Percentiles rank a stretch among this genome's conserved stretches.
phyloP scores from a whole-genome alignment of 2,329 filamentous ascomycete species.

The Dothistroma septosporum region DNA sequence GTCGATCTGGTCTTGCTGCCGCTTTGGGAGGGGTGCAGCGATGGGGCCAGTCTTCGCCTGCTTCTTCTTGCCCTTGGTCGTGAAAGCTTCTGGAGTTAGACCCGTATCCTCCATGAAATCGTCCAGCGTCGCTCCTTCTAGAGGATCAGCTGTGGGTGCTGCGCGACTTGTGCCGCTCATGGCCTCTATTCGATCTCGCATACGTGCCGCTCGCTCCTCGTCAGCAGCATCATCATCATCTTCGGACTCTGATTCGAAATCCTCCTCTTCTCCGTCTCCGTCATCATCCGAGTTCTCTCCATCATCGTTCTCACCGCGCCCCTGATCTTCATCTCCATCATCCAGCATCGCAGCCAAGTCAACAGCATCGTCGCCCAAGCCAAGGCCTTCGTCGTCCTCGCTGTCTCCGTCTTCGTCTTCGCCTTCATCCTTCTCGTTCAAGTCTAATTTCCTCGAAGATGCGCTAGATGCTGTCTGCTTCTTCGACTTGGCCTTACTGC shows the following conservation, averaged over 20 bases:
- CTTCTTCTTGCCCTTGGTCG: constrained; percentile 47
- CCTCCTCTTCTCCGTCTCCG: constrained; percentile 50
- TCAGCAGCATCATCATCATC: constrained; percentile 39
- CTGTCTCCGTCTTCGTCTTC: constrained; percentile 42
- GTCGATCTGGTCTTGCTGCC: constrained; percentile 81
- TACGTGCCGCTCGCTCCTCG: constrained; percentile 65
- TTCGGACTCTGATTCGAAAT: constrained; percentile 51
- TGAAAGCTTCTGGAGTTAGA: constrained; percentile 63
- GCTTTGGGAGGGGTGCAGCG: constrained; percentile 74
- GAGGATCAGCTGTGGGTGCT: constrained; percentile 27
- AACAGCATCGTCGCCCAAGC: constrained; percentile 58
- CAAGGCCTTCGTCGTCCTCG: constrained; percentile 49
- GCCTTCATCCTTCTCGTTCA: constrained; percentile 46
- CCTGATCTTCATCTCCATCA: constrained; percentile 47
- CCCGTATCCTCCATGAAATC: constrained; percentile 66
- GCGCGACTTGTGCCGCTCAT: constrained; percentile 37
- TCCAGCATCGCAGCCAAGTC: constrained; percentile 61
- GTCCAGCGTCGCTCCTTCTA: constrained; percentile 45
- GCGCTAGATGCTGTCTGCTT: constrained; percentile 38
- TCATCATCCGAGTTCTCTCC: constrained; percentile 31
- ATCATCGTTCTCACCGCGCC: constrained; percentile 25
- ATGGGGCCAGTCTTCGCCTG: constrained; percentile 44
- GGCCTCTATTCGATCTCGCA: constrained; percentile 46
- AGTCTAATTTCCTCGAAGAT: constrained; percentile 41
- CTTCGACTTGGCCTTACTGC: constrained; percentile 48